Base-by-base conservation (phyloP, 2,329 filamentous ascomycete species). In the Peltaster fructicola region DNA sequence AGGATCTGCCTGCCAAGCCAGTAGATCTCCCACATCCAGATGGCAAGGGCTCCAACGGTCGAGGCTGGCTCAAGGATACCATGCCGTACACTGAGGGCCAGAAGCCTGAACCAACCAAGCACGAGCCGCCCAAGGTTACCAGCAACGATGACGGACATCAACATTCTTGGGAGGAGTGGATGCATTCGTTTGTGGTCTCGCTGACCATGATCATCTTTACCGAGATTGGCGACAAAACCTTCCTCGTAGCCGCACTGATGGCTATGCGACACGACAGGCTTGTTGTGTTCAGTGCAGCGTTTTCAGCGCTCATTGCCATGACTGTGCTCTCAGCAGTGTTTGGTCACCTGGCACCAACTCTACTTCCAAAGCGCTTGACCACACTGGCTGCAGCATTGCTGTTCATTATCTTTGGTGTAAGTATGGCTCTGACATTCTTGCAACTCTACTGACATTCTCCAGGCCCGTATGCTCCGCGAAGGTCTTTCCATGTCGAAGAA, bases 171-270 rank as follows among this genome's bases (percentile, higher is more conserved):
- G 38, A 45, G 24, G 44, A 48, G 29, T 46, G 42, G 10, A 59
- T 73, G 42, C 85, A 98, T 51, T 95, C 88, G 4, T 90, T 88
- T 44, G 46, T 91, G 8, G 71, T 95, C 15, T 91, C 88, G 9
- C 71, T 93, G 31, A 85, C 84, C 30, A 98, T 95, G 88, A 98
- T 98, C 42, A 60, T 95, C 34, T 76, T 95, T 41, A 93, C 85
- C 22, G 88, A 98, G 51, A 72, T 98, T 41, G 88, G 88, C 35
- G 88, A 98, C 66, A 98, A 98, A 58, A 98, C 88, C 0, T 98
- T 98, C 59, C 65, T 98, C 20, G 81, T 98, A 12, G 88, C 88
- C 5, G 85, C 84, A 6, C 68, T 98, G 10, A 98, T 98, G 88
- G 88, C 88, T 8, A 98, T 98, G 88, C 88, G 92, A 49, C 85